These are phyloP conservation scores for Plasmopara muralis DNA, from an alignment of 352 stramenopile species.

Conservation along the genomic window DNA sequence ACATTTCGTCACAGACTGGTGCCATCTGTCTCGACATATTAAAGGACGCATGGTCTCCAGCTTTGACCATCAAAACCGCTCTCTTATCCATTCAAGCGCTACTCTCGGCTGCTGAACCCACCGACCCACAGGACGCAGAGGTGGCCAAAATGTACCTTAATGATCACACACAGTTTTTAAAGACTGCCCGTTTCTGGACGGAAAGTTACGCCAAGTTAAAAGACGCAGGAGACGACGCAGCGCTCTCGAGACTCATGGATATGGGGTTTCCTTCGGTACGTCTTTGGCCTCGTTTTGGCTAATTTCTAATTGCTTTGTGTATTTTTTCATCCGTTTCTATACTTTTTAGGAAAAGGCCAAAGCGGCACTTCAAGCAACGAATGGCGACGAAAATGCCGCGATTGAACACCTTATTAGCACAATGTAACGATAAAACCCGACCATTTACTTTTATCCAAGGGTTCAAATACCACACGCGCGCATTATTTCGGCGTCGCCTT, in stretches of 20 bases:
- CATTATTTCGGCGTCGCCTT: constrained; percentile 47
- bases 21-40: constrained; percentile 98
- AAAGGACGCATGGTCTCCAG: constrained; percentile 95
- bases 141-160: constrained; percentile 95
- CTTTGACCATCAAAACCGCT: constrained; percentile 96
- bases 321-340: neutral
- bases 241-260: constrained; percentile 67
- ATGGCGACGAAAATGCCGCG: constrained; percentile 85
- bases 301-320: neutral
- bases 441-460: no score
- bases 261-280: constrained; percentile 82
- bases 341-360: constrained; percentile 56
- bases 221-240: constrained; percentile 41
- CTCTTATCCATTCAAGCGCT: constrained; percentile 94
- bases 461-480: no score
- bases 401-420: constrained; percentile 74
- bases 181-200: constrained; percentile 95
- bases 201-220: constrained; percentile 90
- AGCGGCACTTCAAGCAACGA: constrained; percentile 47
- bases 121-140: constrained; percentile 91
- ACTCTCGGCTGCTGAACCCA: constrained; percentile 91
- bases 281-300: neutral
- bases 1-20: constrained; percentile 96
- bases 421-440: constrained; percentile 30
- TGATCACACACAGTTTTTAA: constrained; percentile 88